phyloP scores from a whole-genome alignment of 2,329 filamentous ascomycete genomes.

The Colletotrichum eremochloae region DNA sequence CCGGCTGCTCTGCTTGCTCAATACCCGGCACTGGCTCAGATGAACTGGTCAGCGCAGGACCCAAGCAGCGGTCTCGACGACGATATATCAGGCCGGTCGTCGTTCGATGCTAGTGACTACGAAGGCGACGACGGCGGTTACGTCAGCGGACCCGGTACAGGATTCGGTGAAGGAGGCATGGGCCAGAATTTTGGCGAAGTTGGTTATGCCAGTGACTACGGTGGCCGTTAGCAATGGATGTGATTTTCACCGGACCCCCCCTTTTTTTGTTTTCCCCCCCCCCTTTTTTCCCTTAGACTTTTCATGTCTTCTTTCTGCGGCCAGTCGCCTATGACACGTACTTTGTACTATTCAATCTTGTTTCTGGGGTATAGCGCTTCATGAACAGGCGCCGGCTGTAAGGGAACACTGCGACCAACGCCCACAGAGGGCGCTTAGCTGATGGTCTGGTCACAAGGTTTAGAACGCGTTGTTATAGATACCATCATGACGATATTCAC shows the following conservation, averaged over 20 bases:
- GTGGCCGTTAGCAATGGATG: constrained; percentile 53
- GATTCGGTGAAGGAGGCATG: constrained; percentile 70
- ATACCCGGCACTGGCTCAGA: constrained; percentile 90
- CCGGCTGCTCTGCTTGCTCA: constrained; percentile 90
- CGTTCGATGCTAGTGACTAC: constrained; percentile 85
- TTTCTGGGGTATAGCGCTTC: constrained; percentile 26
- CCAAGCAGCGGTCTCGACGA: constrained; percentile 81
- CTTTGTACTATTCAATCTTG: constrained; percentile 15
- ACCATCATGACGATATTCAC: constrained; percentile 39
- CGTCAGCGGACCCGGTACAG: constrained; percentile 72
- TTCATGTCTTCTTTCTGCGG: constrained; percentile 26
- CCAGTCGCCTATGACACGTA: constrained; percentile 15
- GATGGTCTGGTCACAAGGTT: constrained; percentile 37
- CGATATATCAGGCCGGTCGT: constrained; percentile 82
- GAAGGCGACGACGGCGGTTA: constrained; percentile 80
- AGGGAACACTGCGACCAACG: constrained; percentile 31
- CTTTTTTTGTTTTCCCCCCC: too few species aligned
- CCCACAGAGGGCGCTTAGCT: constrained; percentile 19
- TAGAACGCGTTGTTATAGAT: constrained; percentile 42
- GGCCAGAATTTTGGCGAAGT: constrained; percentile 68
- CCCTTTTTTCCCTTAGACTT: background rate
- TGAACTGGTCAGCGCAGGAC: constrained; percentile 81
- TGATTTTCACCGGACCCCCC: background rate
- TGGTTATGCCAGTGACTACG: constrained; percentile 67
- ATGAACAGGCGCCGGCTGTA: constrained; percentile 33